Evolutionary conservation across 2,329 filamentous ascomycete species (phyloP).

Genomic region (Beauveria sp.): DNA sequence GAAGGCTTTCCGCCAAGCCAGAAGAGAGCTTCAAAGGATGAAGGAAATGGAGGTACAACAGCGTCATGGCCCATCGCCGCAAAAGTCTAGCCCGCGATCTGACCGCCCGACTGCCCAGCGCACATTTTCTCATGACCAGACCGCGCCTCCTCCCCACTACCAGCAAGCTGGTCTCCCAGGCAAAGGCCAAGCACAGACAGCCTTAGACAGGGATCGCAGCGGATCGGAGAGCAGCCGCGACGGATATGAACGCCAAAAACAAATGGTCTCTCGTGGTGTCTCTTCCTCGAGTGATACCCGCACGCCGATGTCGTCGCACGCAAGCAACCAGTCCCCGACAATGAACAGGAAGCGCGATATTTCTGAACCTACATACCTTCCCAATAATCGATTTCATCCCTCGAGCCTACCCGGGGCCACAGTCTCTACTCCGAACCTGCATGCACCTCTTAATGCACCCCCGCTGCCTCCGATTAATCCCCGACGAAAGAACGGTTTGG

Average conservation of each 20-base stretch:
- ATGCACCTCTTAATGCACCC: conserved; percentile 30
- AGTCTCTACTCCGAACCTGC: conserved; percentile 30
- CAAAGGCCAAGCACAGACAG: conserved; percentile 21
- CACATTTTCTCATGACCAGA: conserved; percentile 36
- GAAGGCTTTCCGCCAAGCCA: conserved; percentile 49
- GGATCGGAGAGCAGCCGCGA: conserved; percentile 48
- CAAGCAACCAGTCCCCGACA: conserved; percentile 31
- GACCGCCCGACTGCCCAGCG: conserved; percentile 23
- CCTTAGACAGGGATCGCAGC: conserved; percentile 44
- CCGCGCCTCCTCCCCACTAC: conserved; percentile 37
- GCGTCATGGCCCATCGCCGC: conserved; percentile 28
- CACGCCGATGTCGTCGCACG: conserved; percentile 7
- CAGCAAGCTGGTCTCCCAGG: conserved; percentile 29
- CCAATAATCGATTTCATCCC: conserved; percentile 24
- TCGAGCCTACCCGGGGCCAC: conserved; percentile 27
- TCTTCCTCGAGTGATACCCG: conserved; percentile 25
- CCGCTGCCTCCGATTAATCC: conserved; percentile 54
- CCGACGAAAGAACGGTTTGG: conserved; percentile 39
- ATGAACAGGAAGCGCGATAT: conserved; percentile 36
- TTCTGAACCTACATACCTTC: conserved; percentile 41
- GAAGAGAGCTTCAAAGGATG: conserved; percentile 47
- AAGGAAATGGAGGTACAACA: conserved; percentile 45
- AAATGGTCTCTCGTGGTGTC: not conserved
- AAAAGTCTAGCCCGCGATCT: conserved; percentile 7
- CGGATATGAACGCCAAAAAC: conserved; percentile 28